phyloP scores from a whole-genome alignment of 371 early-diverging fungal genomes.

The Zopfochytrium polystomum region DNA sequence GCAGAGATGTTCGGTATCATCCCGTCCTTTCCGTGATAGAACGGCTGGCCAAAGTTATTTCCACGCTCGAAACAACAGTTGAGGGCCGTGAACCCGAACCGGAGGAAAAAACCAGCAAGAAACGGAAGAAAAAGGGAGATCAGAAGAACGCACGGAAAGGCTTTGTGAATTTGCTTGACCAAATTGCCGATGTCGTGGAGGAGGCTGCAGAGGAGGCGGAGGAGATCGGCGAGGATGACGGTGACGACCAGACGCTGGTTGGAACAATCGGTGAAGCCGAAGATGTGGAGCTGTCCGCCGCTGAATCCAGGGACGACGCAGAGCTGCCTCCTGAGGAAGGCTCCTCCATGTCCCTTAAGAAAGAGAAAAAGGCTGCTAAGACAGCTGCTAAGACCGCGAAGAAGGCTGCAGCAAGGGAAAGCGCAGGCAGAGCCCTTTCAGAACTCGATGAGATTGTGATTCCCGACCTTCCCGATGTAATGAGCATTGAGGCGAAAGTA shows the following conservation, averaged over 20 bases:
- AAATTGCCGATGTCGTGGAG: conserved; percentile 23
- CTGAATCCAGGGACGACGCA: conserved; percentile 42
- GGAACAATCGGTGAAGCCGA: conserved; percentile 20
- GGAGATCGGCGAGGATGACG: conserved; percentile 37
- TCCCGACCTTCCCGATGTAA: no score
- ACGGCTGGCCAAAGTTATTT: conserved; percentile 65
- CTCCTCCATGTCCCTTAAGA: neutral
- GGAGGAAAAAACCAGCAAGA: neutral
- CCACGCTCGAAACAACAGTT: conserved; percentile 64
- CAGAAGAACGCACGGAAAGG: conserved; percentile 17
- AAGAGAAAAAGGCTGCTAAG: neutral
- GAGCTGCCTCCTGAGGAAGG: no score
- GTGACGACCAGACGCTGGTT: conserved; percentile 45
- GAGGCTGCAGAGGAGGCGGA: conserved; percentile 35
- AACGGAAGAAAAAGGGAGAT: conserved; percentile 14
- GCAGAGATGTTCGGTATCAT: conserved; percentile 50
- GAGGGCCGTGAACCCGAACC: conserved; percentile 38
- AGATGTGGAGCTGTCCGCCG: conserved; percentile 26
- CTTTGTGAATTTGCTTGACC: conserved; percentile 17
- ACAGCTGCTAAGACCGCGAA: conserved; percentile 1
- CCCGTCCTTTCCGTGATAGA: conserved; percentile 79
- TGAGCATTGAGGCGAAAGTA: no score
- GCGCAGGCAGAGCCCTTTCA: no score
- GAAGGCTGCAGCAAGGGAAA: no score
- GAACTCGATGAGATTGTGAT: no score